Conservation (phyloP, 2,329 filamentous ascomycete genomes). For the Pezizomycotina sp. region DNA sequence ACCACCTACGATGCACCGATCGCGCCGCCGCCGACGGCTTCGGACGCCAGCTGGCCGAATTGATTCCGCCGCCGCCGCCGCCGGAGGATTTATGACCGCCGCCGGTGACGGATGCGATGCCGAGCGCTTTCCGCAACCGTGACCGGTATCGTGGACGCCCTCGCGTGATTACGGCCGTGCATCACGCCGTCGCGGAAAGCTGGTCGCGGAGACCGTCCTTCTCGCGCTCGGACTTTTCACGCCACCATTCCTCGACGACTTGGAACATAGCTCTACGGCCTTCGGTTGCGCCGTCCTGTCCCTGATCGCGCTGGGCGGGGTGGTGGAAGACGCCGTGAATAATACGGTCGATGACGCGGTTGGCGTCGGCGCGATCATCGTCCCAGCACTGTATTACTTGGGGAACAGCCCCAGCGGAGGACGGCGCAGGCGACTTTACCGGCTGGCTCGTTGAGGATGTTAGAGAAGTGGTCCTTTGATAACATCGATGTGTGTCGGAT, state of each 20-base stretch:
- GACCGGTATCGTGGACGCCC: conserved; percentile 65
- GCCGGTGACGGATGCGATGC: too few relatives aligned
- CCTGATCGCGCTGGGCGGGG: conserved; percentile 57
- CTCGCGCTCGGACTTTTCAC: conserved; percentile 43
- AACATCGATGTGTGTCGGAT: conserved; percentile 93
- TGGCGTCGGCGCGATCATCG: conserved; percentile 51
- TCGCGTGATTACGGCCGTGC: conserved; percentile 70
- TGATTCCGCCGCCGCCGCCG: conserved; percentile 41
- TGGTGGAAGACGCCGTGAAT: conserved; percentile 74
- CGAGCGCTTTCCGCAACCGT: conserved; percentile 68
- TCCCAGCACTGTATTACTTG: conserved; percentile 82
- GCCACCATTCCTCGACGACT: conserved; percentile 75
- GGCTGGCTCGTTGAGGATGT: conserved; percentile 81
- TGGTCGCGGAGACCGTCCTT: conserved; percentile 54
- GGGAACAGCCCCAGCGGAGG: conserved; percentile 69
- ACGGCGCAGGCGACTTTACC: conserved; percentile 66
- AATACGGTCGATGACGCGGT: conserved; percentile 57
- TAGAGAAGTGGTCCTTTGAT: conserved; percentile 88
- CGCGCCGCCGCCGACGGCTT: conserved; percentile 24
- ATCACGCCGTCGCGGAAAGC: conserved; percentile 60
- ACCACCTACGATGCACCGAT: too few relatives aligned
- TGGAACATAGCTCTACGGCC: conserved; percentile 62
- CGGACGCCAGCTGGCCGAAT: conserved; percentile 37
- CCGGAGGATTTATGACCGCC: conserved; percentile 42
- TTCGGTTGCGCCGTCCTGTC: conserved; percentile 52